A percentile compares a stretch with the other conserved stretches of the same genome.
Conservation (phyloP, 257 asterid species). For the Leonotis leonurus region DNA sequence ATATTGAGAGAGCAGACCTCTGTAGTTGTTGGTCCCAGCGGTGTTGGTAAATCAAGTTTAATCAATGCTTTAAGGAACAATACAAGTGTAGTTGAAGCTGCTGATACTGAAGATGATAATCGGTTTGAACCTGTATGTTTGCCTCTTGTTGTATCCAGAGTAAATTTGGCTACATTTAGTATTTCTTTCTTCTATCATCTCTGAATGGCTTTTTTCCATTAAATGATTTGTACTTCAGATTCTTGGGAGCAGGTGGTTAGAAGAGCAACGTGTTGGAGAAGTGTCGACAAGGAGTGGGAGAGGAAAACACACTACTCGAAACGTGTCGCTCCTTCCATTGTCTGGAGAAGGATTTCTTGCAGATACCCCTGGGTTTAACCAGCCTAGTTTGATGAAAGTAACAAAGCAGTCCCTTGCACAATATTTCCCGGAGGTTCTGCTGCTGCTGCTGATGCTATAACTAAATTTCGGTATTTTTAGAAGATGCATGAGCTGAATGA, state of each 20-base stretch:
- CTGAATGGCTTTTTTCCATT: not conserved
- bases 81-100: constrained; percentile 26
- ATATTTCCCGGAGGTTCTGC: constrained; percentile 80
- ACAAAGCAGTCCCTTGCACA: constrained; percentile 71
- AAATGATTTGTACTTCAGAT: constrained; percentile 36
- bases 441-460: not conserved
- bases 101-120: constrained; percentile 39
- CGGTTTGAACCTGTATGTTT: constrained; percentile 58
- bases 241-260: constrained; percentile 81
- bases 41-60: constrained; percentile 96
- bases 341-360: constrained; percentile 72
- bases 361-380: constrained; percentile 91
- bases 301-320: constrained; percentile 87
- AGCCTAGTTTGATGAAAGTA: constrained; percentile 86
- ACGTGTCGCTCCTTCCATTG: constrained; percentile 84
- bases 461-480: not conserved
- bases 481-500: not conserved
- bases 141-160: not conserved
- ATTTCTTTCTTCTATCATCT: not conserved
- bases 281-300: constrained; percentile 90
- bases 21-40: constrained; percentile 92
- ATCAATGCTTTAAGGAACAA: constrained; percentile 76
- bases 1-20: constrained; percentile 74
- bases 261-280: constrained; percentile 91
- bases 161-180: not conserved